These are phyloP conservation scores for Pterocarpus santalinus DNA, from an alignment of 306 rosid genomes.

Conservation along the genomic window DNA sequence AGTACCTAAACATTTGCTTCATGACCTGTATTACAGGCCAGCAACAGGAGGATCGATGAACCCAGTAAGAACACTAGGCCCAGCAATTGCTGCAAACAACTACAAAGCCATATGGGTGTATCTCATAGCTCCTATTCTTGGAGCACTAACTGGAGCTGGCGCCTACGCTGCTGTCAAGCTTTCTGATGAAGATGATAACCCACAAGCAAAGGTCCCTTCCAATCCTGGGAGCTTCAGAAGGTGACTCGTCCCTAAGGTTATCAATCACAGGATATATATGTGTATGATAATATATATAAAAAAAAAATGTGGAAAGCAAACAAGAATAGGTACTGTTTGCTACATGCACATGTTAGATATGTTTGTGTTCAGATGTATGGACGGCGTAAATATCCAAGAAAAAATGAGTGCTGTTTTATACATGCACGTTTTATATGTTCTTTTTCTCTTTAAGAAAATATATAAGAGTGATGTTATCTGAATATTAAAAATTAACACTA, in stretches of 20 bases:
- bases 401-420: neutral
- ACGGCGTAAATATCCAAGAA: neutral
- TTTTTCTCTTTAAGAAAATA: neutral
- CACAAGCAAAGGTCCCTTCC: constrained; percentile 45
- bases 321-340: neutral
- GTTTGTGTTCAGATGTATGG: neutral
- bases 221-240: constrained; percentile 60
- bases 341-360: constrained; percentile 13
- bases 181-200: constrained; percentile 54
- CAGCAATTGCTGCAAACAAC: constrained; percentile 82
- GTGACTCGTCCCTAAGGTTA: constrained; percentile 41
- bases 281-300: neutral
- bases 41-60: constrained; percentile 85
- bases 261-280: neutral
- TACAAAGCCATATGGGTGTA: constrained; percentile 81
- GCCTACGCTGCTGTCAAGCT: constrained; percentile 71
- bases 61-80: constrained; percentile 85
- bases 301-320: neutral
- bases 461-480: no score
- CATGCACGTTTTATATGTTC: neutral
- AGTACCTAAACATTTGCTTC: no score
- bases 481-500: no score
- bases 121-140: constrained; percentile 80
- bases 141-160: constrained; percentile 80
- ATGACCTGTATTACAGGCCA: constrained; percentile 50